Evolutionary conservation across 2,329 filamentous ascomycete species (phyloP), one percentile per base, ranked within the genome.

Genomic region (Orbilia ellipsospora): DNA sequence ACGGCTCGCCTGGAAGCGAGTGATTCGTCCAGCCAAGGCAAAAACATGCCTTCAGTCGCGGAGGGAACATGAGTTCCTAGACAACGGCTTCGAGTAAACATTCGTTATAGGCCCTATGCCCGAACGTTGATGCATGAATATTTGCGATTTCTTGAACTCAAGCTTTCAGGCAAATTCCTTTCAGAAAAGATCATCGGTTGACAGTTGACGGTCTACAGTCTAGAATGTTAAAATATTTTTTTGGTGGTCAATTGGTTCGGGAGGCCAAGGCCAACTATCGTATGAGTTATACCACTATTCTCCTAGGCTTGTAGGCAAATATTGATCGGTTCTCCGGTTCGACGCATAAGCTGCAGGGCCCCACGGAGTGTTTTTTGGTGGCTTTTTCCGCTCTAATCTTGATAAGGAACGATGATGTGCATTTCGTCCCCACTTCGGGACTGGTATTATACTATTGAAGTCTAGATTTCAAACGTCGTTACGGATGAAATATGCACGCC

Each of bases 401-500:
- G 44, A 48, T 48, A 15, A 18, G 16, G 44, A 18, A 18, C n/a
- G 20, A 13, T 52, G n/a, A 52, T 23, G 12, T 52, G 48, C 16
- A 52, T 18, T 7, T 52, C 12, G 15, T 52, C 20, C 2, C 48
- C n/a, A 52, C 5, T 52, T 52, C 20, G 16, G 48, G 48, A 52
- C 3, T 52, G 5, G 48, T 52, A 3, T 13, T n/a, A 20, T 52
- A 52, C 16, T 18, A 10, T 52, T 52, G 20, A 23, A 52, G 48
- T 52, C 48, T 52, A 52, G 48, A 52, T 23, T 52, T 23, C 10
- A 20, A 18, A 52, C 8, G 18, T 23, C 18, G 48, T 52, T 52
- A 52, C 44, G 44, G 48, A 36, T 36, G 31, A 52, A 52, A 52
- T 52, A 52, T 23, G 48, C 48, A 52, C 20, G 18, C 20, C 48